These are phyloP conservation scores for Pelagomonas calceolata DNA, from an alignment of 108 stramenopile species.

Conservation along the genomic window DNA sequence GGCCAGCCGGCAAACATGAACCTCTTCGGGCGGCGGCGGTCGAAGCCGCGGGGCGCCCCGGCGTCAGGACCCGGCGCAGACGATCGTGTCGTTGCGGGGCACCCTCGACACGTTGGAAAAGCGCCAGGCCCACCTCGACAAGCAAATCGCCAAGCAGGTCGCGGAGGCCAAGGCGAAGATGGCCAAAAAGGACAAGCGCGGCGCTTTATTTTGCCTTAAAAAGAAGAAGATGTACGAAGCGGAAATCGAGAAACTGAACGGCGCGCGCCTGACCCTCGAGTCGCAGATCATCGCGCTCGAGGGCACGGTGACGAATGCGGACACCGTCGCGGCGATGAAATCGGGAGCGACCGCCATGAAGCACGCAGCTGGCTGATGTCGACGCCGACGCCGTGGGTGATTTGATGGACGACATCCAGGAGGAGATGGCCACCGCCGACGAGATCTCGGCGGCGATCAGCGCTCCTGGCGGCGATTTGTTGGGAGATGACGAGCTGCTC, in stretches of 20 bases:
- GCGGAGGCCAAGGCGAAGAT: constrained; percentile 84
- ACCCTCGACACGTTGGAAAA: constrained; percentile 9
- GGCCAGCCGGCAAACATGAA: too few relatives aligned
- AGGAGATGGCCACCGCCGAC: constrained; percentile 78
- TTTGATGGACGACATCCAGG: constrained; percentile 84
- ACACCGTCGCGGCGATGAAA: constrained; percentile 83
- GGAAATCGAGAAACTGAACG: constrained; percentile 88
- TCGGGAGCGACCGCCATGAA: constrained; percentile 73
- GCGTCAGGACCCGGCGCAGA: constrained; percentile 3
- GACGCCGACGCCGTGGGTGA: constrained; percentile 90
- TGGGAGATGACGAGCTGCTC: constrained; percentile 75
- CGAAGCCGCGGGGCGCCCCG: background rate
- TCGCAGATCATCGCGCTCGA: constrained; percentile 89
- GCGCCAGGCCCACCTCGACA: constrained; percentile 58
- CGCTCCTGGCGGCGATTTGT: constrained; percentile 63
- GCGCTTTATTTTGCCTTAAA: constrained; percentile 87
- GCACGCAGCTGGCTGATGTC: constrained; percentile 64
- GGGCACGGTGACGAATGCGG: constrained; percentile 80
- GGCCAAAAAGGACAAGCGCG: constrained; percentile 86
- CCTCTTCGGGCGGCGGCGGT: constrained; percentile 6
- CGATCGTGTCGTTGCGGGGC: background rate
- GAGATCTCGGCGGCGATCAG: constrained; percentile 75
- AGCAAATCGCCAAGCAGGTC: constrained; percentile 66
- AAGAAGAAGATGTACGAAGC: constrained; percentile 92
- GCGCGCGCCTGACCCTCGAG: constrained; percentile 82